Conservation (phyloP, 345 rosid genomes). For the Raphanus sativus region DNA sequence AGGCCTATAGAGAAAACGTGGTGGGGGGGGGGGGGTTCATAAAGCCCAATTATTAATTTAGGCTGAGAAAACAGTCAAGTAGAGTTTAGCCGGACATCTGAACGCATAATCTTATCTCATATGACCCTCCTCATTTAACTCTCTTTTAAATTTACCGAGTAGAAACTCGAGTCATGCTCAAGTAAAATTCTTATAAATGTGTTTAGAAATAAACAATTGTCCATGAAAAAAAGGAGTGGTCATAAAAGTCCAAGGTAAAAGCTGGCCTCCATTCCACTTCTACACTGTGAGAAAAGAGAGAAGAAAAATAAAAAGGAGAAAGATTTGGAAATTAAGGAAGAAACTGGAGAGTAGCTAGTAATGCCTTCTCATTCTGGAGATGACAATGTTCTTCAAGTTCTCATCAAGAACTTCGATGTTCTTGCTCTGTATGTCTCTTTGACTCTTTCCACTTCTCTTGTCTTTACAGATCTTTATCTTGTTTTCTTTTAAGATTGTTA, state of each 20-base stretch:
- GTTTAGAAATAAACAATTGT: neutral
- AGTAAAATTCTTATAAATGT: neutral
- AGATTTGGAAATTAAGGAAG: neutral
- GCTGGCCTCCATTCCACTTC: slow-evolving; percentile 33
- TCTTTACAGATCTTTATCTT: slow-evolving; percentile 24
- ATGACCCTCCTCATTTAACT: too few relatives aligned
- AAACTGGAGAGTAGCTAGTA: slow-evolving; percentile 15
- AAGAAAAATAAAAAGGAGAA: neutral
- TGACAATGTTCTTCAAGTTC: slow-evolving; percentile 67
- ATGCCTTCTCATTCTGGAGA: slow-evolving; percentile 60
- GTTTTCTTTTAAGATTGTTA: neutral
- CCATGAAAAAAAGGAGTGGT: slow-evolving; percentile 27
- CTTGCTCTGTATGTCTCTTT: slow-evolving; percentile 65
- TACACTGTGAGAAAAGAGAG: neutral
- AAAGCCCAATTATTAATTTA: neutral
- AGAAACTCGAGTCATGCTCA: neutral
- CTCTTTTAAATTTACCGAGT: neutral
- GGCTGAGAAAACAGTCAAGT: neutral
- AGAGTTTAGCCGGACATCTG: neutral
- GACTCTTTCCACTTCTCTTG: neutral
- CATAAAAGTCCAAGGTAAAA: slow-evolving; percentile 33
- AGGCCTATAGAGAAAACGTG: neutral
- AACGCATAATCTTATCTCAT: neutral
- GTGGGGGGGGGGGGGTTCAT: too few relatives aligned
- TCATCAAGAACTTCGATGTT: slow-evolving; percentile 78